Evolutionary conservation across 2,329 filamentous ascomycete genomes (phyloP), one percentile per base, ranked within the genome.

Genomic region (Exophiala aquamarina): DNA sequence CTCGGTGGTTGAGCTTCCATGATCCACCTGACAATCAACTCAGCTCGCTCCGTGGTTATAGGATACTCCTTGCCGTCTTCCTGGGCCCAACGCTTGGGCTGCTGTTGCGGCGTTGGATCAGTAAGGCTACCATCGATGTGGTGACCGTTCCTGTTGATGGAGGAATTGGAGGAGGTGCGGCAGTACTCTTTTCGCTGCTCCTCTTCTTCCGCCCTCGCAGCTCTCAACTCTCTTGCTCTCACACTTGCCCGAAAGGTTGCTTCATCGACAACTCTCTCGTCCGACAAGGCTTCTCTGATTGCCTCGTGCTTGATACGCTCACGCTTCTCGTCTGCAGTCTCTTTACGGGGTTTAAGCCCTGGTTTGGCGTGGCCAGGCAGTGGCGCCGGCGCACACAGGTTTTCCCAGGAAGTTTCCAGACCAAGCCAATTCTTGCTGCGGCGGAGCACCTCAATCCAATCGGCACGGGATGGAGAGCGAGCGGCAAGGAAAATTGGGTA

Each of bases 401-500:
- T 71, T 53, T 91, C 86, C 89, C 88, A 93, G 1, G 75, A 74
- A 3, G 76, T 68, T 2, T 67, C 63, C 7, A 93, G 74, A 5
- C 78, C 75, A 41, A 92, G 75, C 84, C 84, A 89, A 61, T 88
- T 86, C 26, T 81, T 75, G 0, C 78, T 76, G 21, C 81, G 78
- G 0, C 83, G 78, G 8, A 93, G 66, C 0, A 92, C 75, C 66
- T 92, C 86, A 38, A 85, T 81, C 88, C 88, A 94, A 66, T 94
- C 89, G 3, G 84, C 79, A 41, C 87, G 82, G 2, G 86, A 83
- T 1, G 86, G 83, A 3, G 81, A 86, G 40, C 85, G 76, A 18
- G 84, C 82, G 0, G 83, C 76, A 54, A 90, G 82, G 62, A 94
- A 92, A 39, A 92, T 79, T 0, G 89, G 89, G 58, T 89, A 91